A percentile compares a stretch with the other conserved stretches of the same genome.
Evolutionary conservation across 768 basidiomycete genomes (phyloP).

Genomic region (Guyanaporus albipodus): DNA sequence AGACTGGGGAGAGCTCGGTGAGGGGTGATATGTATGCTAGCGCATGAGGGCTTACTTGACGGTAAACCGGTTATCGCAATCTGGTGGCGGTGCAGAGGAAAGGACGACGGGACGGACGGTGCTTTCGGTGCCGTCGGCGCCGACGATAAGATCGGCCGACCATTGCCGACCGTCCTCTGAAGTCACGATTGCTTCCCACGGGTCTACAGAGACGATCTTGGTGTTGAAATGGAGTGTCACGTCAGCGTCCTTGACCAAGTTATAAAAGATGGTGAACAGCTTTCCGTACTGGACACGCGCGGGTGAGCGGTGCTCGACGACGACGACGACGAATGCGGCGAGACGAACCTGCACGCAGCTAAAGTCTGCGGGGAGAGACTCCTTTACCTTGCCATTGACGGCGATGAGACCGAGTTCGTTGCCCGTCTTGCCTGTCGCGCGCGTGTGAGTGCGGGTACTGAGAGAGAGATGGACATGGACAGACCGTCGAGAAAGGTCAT

Average conservation of each 20-base stretch:
- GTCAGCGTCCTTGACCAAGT: slow-evolving; percentile 44
- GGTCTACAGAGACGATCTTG: slow-evolving; percentile 33
- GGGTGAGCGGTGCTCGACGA: neutral
- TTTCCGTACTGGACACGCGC: slow-evolving; percentile 43
- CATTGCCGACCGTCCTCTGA: slow-evolving; percentile 41
- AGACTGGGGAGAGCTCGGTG: slow-evolving; percentile 8
- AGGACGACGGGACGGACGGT: slow-evolving; percentile 35
- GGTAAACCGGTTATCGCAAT: slow-evolving; percentile 12
- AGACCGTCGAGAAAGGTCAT: slow-evolving; percentile 20
- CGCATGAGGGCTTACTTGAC: slow-evolving; percentile 10
- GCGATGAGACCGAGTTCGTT: slow-evolving; percentile 41
- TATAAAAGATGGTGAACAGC: slow-evolving; percentile 44
- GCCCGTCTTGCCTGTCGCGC: slow-evolving; percentile 36
- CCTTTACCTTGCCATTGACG: slow-evolving; percentile 42
- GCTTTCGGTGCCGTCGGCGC: slow-evolving; percentile 57
- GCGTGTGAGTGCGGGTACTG: neutral
- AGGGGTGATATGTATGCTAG: neutral
- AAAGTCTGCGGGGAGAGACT: slow-evolving; percentile 44
- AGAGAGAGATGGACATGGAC: neutral
- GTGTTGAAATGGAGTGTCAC: slow-evolving; percentile 43
- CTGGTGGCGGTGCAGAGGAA: neutral
- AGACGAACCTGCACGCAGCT: slow-evolving; percentile 41
- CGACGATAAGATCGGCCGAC: slow-evolving; percentile 50
- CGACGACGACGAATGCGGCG: neutral
- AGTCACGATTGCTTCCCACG: slow-evolving; percentile 27